Percentiles rank a stretch among this genome's conserved stretches.
Evolutionary conservation across 2,329 filamentous ascomycete genomes (phyloP).

Genomic region (Alternaria brassicae): DNA sequence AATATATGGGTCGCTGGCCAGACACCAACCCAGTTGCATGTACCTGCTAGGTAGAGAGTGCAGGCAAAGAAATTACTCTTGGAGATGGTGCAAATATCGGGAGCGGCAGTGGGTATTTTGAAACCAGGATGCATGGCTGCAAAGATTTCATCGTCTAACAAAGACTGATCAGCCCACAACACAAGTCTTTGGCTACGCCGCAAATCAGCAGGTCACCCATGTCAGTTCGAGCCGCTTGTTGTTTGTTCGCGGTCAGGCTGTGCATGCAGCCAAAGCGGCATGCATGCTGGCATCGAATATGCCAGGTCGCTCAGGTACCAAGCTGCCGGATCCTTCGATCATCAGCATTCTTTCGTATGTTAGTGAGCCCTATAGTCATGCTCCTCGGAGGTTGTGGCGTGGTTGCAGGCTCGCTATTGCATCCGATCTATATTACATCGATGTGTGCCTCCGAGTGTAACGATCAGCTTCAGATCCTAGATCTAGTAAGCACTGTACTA

Average conservation of each 20-base stretch:
- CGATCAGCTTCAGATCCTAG: background rate
- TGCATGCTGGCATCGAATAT: slow-evolving; percentile 16
- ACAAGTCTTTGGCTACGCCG: slow-evolving; percentile 23
- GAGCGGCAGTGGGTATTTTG: background rate
- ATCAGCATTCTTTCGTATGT: slow-evolving; percentile 18
- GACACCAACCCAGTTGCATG: background rate
- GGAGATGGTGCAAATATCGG: background rate
- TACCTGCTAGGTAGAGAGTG: background rate
- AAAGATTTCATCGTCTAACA: slow-evolving; percentile 12
- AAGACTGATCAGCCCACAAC: slow-evolving; percentile 14
- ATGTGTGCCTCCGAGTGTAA: background rate
- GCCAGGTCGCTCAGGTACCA: slow-evolving; percentile 28
- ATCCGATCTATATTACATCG: slow-evolving; percentile 18
- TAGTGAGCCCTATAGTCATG: slow-evolving; percentile 1
- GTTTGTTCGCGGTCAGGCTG: slow-evolving; percentile 20
- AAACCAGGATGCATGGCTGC: slow-evolving; percentile 1
- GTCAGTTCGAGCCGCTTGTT: slow-evolving; percentile 25
- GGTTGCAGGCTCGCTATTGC: slow-evolving; percentile 6
- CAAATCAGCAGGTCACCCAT: slow-evolving; percentile 21
- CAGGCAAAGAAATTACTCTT: background rate
- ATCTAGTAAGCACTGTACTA: background rate
- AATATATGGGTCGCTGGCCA: background rate
- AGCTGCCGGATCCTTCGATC: slow-evolving; percentile 21
- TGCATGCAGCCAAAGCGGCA: slow-evolving; percentile 17
- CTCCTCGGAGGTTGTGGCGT: slow-evolving; percentile 9